Evolutionary conservation across 345 rosid genomes (phyloP).

Genomic region (Nasturtium officinale): DNA sequence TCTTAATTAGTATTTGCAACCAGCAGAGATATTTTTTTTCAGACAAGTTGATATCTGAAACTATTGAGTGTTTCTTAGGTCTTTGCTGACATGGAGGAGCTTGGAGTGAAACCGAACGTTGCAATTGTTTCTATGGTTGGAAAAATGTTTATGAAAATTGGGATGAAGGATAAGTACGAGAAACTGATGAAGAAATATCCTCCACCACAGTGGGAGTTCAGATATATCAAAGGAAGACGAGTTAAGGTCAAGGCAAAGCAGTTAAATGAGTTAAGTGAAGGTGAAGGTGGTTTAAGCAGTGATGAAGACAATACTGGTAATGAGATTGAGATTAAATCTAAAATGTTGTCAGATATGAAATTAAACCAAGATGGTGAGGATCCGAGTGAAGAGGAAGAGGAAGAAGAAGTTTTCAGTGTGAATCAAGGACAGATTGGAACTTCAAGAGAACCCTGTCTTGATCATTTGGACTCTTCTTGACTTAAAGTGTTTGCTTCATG

Average conservation of each 20-base stretch:
- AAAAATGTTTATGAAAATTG: constrained; percentile 61
- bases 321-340: constrained; percentile 22
- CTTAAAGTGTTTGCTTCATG: constrained; percentile 5
- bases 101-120: constrained; percentile 66
- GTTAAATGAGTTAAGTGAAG: constrained; percentile 41
- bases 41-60: constrained; percentile 1
- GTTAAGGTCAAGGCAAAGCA: constrained; percentile 62
- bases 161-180: constrained; percentile 70
- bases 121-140: constrained; percentile 76
- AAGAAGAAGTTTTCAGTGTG: neutral
- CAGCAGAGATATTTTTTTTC: neutral
- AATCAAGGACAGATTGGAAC: constrained; percentile 19
- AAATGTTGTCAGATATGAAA: constrained; percentile 16
- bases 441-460: constrained; percentile 23
- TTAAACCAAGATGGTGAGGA: constrained; percentile 26
- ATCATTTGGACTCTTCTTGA: constrained; percentile 36
- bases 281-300: constrained; percentile 29
- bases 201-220: constrained; percentile 75
- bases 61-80: constrained; percentile 46
- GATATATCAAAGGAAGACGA: constrained; percentile 83
- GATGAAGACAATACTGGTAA: constrained; percentile 22
- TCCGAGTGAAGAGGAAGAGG: constrained; percentile 29
- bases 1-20: neutral
- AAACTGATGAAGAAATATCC: constrained; percentile 77
- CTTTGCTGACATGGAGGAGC: constrained; percentile 99